Evolutionary conservation across 2,329 filamentous ascomycete genomes (phyloP).

Genomic region (Magnaporthiopsis poae): DNA sequence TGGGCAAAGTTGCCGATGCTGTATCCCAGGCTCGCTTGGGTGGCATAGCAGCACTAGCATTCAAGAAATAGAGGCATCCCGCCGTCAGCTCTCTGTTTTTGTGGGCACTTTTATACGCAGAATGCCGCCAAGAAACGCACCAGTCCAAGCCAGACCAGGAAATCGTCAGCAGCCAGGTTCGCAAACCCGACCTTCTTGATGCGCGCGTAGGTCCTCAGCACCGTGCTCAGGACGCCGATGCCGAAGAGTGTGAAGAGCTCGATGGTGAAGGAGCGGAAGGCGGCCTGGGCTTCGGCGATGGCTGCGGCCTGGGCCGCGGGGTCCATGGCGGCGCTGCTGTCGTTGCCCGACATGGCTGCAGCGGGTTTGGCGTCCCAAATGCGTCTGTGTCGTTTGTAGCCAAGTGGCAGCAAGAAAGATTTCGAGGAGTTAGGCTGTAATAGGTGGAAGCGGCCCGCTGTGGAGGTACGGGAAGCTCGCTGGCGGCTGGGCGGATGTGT

Average conservation of each 20-base stretch:
- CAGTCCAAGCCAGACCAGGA: conserved; percentile 23
- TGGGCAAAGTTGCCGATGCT: conserved; percentile 35
- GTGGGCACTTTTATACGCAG: conserved; percentile 1
- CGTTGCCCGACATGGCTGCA: background rate
- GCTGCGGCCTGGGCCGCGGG: conserved; percentile 15
- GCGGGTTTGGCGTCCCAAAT: too few relatives aligned
- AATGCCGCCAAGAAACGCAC: conserved; percentile 10
- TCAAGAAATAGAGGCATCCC: background rate
- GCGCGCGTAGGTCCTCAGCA: conserved; percentile 27
- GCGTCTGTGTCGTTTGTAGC: too few relatives aligned
- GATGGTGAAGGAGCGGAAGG: conserved; percentile 21
- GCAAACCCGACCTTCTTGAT: conserved; percentile 22
- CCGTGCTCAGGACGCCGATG: conserved; percentile 24
- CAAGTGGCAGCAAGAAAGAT: too few relatives aligned
- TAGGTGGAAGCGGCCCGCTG: too few relatives aligned
- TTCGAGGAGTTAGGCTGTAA: too few relatives aligned
- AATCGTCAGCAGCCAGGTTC: conserved; percentile 26
- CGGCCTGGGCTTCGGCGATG: conserved; percentile 16
- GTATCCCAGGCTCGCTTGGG: conserved; percentile 39
- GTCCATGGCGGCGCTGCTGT: background rate
- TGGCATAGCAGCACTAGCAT: conserved; percentile 36
- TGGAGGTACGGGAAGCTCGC: too few relatives aligned
- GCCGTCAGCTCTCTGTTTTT: background rate
- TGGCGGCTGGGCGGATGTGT: too few relatives aligned
- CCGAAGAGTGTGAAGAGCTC: conserved; percentile 27